Evolutionary conservation across 768 basidiomycete genomes (phyloP), one percentile per base, ranked within the genome.

Genomic region (Dendrothele bispora): DNA sequence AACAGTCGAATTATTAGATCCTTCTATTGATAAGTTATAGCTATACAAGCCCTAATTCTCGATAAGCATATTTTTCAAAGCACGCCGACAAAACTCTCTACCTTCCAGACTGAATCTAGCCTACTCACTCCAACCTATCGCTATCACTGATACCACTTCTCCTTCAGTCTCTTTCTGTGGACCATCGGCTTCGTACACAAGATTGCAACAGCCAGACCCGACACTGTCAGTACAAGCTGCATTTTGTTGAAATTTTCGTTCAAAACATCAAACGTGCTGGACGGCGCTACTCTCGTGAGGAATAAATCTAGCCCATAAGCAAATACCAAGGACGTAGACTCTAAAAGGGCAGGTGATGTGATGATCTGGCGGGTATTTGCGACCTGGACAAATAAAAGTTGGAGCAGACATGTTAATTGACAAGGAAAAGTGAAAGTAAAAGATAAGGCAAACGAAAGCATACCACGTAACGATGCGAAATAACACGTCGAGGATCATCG

Each of bases 171-270:
- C 63, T 88, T 91, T 61, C 77, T 68, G 55, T 65, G 66, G 20
- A 95, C 91, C 72, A 95, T 89, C 26, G 93, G 93, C 62, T 80
- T 83, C 18, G 84, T 84, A 29, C 94, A 62, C n/a, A 82, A 63
- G 52, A 97, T 90, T n/a, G 86, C 95, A 5, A 80, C 57, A 2
- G 72, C 76, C 49, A 98, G 63, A 0, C 79, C 91, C 1, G 70
- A 64, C 27, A 95, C 82, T 2, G 93, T 98, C 24, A 93, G 66
- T 53, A 95, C 81, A 20, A 98, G 74, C 65, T 98, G 95, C 1
- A 71, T 75, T 72, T 98, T 97, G 72, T 98, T 98, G 67, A 98
- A 98, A 59, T 74, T 84, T 64, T 94, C 88, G 57, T 80, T 91
- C 7, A 98, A 78, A 21, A 97, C 84, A 60, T 98, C 95, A 58